phyloP scores from a whole-genome alignment of 2,329 filamentous ascomycete genomes.

The Aspergillus flavus region DNA sequence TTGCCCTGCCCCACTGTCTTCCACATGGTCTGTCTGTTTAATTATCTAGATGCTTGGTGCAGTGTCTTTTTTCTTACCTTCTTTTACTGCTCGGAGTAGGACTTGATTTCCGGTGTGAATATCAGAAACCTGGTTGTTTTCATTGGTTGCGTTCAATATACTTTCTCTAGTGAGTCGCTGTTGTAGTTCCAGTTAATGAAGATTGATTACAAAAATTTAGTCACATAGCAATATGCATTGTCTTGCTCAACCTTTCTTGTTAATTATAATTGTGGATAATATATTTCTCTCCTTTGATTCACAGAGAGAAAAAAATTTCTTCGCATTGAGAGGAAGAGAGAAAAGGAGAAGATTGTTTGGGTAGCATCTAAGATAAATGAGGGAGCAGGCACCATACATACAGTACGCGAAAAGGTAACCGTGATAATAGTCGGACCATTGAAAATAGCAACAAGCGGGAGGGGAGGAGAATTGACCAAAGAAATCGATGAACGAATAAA shows the following conservation, averaged over 20 bases:
- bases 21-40: conserved; percentile 22
- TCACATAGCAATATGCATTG: neutral
- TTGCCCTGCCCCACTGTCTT: conserved; percentile 22
- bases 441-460: neutral
- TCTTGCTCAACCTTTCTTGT: neutral
- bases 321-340: neutral
- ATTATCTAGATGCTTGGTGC: conserved; percentile 4
- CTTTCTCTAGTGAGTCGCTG: neutral
- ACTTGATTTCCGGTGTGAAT: neutral
- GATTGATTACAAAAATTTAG: neutral
- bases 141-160: neutral
- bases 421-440: neutral
- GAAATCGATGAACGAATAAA: neutral
- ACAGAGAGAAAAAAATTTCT: neutral
- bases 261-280: neutral
- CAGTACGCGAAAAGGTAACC: neutral
- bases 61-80: neutral
- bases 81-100: neutral
- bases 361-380: neutral
- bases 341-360: neutral
- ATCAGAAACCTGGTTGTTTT: neutral
- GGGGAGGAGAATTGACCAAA: neutral
- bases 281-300: neutral
- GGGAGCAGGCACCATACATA: neutral
- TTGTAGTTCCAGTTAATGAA: neutral